Conservation (phyloP, 495 filamentous ascomycete genomes). For the Podospora pseudopauciseta region DNA sequence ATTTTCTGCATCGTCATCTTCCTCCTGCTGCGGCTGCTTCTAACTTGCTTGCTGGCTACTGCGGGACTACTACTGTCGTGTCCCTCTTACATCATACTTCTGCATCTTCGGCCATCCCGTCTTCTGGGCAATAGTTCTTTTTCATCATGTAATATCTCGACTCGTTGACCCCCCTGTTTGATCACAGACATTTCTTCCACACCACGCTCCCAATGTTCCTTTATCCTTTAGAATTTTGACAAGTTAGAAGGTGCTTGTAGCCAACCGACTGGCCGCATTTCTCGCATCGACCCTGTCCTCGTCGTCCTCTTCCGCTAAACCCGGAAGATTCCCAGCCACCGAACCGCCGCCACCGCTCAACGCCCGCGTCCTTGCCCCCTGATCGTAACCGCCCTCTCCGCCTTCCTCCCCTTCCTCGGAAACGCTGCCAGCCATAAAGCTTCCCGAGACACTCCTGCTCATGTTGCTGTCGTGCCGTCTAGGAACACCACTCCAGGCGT, state of each 20-base stretch:
- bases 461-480: constrained; percentile 71
- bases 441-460: constrained; percentile 71
- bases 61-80: not conserved
- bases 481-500: constrained; percentile 94
- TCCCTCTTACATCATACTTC: not conserved
- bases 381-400: constrained; percentile 25
- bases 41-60: not conserved
- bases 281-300: constrained; percentile 91
- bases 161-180: not conserved
- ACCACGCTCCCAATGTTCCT: not conserved
- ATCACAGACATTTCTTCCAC: not conserved
- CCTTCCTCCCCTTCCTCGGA: constrained; percentile 46
- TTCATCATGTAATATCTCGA: not conserved
- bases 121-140: not conserved
- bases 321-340: constrained; percentile 40
- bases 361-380: constrained; percentile 45
- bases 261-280: constrained; percentile 90
- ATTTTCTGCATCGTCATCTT: not conserved
- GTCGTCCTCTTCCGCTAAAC: constrained; percentile 80
- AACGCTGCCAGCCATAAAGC: constrained; percentile 49
- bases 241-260: constrained; percentile 80
- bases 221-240: not conserved
- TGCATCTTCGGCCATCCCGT: not conserved
- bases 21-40: not conserved
- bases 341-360: constrained; percentile 55